These are phyloP conservation scores for Leccinum subrobustum DNA, from an alignment of 1,284 basidiomycete genomes.

Conservation along the genomic window DNA sequence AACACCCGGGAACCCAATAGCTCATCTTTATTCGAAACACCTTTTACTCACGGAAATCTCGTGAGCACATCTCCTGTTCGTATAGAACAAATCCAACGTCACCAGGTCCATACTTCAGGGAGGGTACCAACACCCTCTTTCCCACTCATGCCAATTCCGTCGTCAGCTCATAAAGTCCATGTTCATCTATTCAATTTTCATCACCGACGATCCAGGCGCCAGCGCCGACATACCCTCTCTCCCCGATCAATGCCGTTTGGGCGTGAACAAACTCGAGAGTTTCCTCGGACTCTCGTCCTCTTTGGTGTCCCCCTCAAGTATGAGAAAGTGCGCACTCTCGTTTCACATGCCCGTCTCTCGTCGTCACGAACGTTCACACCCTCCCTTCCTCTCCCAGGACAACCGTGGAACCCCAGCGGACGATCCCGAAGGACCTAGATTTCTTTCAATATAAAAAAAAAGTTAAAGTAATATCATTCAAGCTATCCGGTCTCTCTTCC, in stretches of 20 bases:
- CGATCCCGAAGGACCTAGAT: conserved; percentile 74
- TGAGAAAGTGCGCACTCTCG: conserved; percentile 62
- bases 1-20: too few species aligned
- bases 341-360: neutral
- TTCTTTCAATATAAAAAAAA: too few species aligned
- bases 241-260: conserved; percentile 92
- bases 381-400: conserved; percentile 54
- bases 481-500: conserved; percentile 81
- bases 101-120: conserved; percentile 84
- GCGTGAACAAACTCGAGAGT: conserved; percentile 85
- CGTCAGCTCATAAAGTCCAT: conserved; percentile 82
- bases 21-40: neutral
- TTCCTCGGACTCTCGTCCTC: conserved; percentile 86
- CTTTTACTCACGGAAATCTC: conserved; percentile 25
- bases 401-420: conserved; percentile 84
- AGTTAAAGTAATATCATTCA: conserved; percentile 63
- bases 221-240: conserved; percentile 74
- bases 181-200: conserved; percentile 98
- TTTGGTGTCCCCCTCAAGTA: conserved; percentile 93
- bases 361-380: neutral
- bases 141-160: conserved; percentile 81
- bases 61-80: conserved; percentile 17
- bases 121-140: conserved; percentile 87
- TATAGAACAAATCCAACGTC: neutral
- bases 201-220: conserved; percentile 89